Evolutionary conservation across 2,329 filamentous ascomycete genomes (phyloP).

Genomic region (Ilyonectria sp.): DNA sequence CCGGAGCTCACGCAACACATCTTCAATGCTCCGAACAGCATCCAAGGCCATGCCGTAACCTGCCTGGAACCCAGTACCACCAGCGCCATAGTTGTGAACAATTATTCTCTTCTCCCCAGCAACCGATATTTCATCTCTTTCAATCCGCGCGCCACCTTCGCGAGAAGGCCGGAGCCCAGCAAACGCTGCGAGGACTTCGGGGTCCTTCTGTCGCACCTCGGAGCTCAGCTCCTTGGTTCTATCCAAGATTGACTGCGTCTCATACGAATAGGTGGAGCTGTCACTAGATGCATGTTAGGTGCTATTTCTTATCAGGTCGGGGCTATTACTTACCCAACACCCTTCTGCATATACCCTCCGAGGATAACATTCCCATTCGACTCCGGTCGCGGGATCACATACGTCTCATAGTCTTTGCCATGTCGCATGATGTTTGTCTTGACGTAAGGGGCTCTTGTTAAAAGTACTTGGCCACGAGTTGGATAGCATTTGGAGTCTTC

Average conservation of each 20-base stretch:
- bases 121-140: constrained; percentile 54
- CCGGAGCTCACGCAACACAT: constrained; percentile 39
- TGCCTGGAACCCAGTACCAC: constrained; percentile 62
- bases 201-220: constrained; percentile 45
- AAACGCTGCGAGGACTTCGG: constrained; percentile 52
- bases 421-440: constrained; percentile 57
- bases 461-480: constrained; percentile 57
- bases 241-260: constrained; percentile 56
- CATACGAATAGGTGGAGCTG: constrained; percentile 53
- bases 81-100: constrained; percentile 62
- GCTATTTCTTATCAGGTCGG: constrained; percentile 31
- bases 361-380: constrained; percentile 55
- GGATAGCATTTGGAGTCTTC: constrained; percentile 57
- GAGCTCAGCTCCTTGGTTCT: constrained; percentile 52
- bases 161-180: constrained; percentile 55
- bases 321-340: constrained; percentile 45
- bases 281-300: constrained; percentile 48
- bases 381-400: constrained; percentile 56
- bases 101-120: constrained; percentile 43
- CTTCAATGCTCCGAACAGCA: constrained; percentile 50
- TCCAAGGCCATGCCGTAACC: constrained; percentile 59
- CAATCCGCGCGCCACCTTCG: constrained; percentile 60
- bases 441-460: constrained; percentile 53
- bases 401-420: constrained; percentile 57
- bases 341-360: constrained; percentile 59